Percentiles rank a stretch among this genome's conserved stretches.
Evolutionary conservation across 257 asterid species (phyloP).

Genomic region (Solanum clarkiae): DNA sequence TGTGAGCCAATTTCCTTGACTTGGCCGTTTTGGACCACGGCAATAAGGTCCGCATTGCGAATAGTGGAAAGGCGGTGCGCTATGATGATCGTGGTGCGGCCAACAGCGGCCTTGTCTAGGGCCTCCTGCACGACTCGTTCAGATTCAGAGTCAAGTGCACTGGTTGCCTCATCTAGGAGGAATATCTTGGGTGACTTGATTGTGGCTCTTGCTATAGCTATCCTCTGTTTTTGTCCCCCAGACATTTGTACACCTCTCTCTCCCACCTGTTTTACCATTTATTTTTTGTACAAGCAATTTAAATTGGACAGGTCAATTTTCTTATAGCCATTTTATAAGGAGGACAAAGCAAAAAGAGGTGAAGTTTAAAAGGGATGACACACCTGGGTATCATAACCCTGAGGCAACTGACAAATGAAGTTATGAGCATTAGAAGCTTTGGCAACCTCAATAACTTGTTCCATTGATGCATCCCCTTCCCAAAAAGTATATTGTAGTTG

Average conservation of each 20-base stretch:
- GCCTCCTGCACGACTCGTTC: constrained; percentile 76
- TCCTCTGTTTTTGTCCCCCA: constrained; percentile 88
- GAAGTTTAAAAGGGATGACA: background rate
- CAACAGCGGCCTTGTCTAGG: constrained; percentile 63
- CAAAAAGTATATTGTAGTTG: constrained; percentile 71
- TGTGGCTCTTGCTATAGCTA: constrained; percentile 82
- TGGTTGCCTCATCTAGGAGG: constrained; percentile 87
- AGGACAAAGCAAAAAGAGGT: too few species aligned
- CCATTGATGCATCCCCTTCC: constrained; percentile 67
- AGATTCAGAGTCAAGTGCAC: constrained; percentile 79
- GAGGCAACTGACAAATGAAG: constrained; percentile 70
- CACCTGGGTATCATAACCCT: constrained; percentile 85
- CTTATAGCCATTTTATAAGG: too few species aligned
- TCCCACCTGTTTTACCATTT: constrained; percentile 41
- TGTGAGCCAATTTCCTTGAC: constrained; percentile 63
- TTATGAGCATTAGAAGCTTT: constrained; percentile 89
- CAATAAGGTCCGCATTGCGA: constrained; percentile 61
- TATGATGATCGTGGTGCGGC: constrained; percentile 71
- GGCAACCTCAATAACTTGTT: constrained; percentile 67
- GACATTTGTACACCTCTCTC: constrained; percentile 88
- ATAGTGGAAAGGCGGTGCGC: constrained; percentile 91
- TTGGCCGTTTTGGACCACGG: constrained; percentile 61
- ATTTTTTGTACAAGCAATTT: too few species aligned
- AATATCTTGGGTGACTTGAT: constrained; percentile 54
- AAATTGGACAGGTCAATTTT: too few species aligned